Evolutionary conservation across 2,329 filamentous ascomycete species (phyloP), one percentile per base, ranked within the genome.

Genomic region (Botryotinia globosa): DNA sequence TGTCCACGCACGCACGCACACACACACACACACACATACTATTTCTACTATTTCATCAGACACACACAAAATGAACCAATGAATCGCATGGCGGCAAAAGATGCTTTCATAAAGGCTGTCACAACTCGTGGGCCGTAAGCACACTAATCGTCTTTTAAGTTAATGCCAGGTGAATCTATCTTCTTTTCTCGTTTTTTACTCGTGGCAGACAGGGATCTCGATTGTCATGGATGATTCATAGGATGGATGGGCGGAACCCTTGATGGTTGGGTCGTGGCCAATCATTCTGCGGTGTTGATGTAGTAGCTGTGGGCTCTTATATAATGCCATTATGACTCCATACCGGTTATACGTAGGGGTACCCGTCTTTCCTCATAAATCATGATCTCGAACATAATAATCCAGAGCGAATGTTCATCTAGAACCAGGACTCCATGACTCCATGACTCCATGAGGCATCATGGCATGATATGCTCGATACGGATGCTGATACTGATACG

Each of bases 111-210:
- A 64, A 64, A 64, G 42, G 62, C 29, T 63, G 61, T 44, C 39
- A 63, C 37, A 63, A 29, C 59, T 63, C 37, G 59, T 42, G 59
- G 59, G 37, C 25, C 37, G 59, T 63, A 29, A 63, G 59, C 37
- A 63, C 62, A 48, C 62, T 45, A 64, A 64, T 34, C 22, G 22
- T 34, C n/a, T 39, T 64, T 45, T 39, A 32, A 63, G 61, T 44
- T 51, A 66, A 48, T 20, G 44, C 44, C 32, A 51, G 63, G 63
- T 66, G 63, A 37, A 54, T 54, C 64, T 67, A 29, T 67, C 64
- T 39, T 48, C 16, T 67, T 67, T 56, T 67, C 64, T 39, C 64
- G 64, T 67, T 67, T 67, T 67, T 67, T 39, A 56, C 64, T 67
- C 64, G 64, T 67, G 64, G 64, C 64, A 67, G 25, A 22, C 64